Conservation (phyloP, 148 eudicot species). For the Suaeda aralocaspica region DNA sequence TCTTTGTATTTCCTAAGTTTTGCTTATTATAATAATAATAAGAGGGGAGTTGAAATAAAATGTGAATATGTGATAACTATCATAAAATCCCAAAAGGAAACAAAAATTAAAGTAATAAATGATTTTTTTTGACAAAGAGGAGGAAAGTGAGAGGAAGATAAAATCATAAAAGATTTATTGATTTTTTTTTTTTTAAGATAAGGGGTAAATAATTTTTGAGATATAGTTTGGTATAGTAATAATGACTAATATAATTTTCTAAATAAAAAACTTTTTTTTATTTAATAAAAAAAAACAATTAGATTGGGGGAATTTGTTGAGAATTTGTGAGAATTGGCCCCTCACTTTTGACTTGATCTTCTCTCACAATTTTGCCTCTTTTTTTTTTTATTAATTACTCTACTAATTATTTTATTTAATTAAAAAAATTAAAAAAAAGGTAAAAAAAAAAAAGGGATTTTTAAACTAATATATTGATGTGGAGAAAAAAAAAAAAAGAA, state of each 20-base stretch:
- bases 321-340: conserved; percentile 26
- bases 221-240: neutral
- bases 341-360: conserved; percentile 34
- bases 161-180: neutral
- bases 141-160: conserved; percentile 11
- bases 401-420: neutral
- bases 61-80: no score
- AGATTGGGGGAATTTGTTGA: neutral
- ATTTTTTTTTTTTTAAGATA: no score
- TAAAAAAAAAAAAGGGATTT: neutral
- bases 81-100: no score
- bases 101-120: no score
- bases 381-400: neutral
- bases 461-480: neutral
- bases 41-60: neutral
- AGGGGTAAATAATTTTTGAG: neutral
- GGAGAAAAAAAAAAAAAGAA: neutral
- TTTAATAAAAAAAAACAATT: neutral
- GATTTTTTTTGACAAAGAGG: conserved; percentile 15
- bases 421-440: neutral
- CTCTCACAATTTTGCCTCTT: neutral
- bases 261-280: neutral
- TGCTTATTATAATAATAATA: no score
- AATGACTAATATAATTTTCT: neutral
- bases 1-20: neutral